Evolutionary conservation across 73 alveolate species (phyloP).

Genomic region (Tetrahymena elliotti): DNA sequence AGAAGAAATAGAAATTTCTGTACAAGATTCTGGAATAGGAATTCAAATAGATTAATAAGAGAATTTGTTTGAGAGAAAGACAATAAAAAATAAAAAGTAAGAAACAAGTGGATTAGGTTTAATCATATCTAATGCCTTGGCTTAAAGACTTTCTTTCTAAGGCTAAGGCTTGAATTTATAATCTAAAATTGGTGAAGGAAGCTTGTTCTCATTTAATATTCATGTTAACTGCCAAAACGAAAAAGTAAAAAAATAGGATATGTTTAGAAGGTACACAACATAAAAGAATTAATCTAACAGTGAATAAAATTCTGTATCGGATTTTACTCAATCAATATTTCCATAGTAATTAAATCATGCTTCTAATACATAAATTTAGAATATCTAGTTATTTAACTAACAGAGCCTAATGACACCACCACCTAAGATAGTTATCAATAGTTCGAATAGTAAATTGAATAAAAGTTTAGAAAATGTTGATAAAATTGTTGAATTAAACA

Average conservation of each 20-base stretch:
- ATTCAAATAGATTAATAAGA: not conserved
- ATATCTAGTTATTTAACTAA: not conserved
- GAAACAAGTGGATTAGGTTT: not conserved
- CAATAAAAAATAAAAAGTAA: not conserved
- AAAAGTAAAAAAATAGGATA: not conserved
- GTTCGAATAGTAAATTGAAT: not conserved
- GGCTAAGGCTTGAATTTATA: not conserved
- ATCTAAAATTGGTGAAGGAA: not conserved
- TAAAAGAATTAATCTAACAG: not conserved
- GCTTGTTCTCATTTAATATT: not conserved
- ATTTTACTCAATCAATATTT: not conserved
- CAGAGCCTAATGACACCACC: not conserved
- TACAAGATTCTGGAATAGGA: not conserved
- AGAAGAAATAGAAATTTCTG: not conserved
- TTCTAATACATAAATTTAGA: not conserved
- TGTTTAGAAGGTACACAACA: not conserved
- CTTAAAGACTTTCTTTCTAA: not conserved
- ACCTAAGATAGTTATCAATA: not conserved
- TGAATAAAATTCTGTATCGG: not conserved
- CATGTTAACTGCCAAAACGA: not conserved
- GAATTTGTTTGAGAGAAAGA: not conserved
- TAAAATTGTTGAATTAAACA: not conserved
- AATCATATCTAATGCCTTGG: not conserved
- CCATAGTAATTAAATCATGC: not conserved
- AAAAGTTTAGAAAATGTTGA: not conserved